Evolutionary conservation across 768 basidiomycete genomes (phyloP).

Genomic region (Termitomyces bulborhizus): DNA sequence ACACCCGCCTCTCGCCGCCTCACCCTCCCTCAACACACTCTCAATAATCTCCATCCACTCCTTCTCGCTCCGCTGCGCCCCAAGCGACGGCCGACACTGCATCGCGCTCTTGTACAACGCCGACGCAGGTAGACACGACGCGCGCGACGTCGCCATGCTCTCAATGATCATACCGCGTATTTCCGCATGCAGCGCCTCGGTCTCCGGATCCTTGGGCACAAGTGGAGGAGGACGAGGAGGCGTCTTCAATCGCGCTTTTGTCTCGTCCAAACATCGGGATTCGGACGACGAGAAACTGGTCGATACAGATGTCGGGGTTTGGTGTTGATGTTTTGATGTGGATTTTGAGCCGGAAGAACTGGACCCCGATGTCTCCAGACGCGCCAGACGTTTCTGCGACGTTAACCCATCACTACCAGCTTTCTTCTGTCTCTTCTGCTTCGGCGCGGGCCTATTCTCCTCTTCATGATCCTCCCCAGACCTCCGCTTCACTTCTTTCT

Average conservation of each 20-base stretch:
- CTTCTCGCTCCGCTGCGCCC: conserved; percentile 28
- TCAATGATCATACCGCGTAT: conserved; percentile 66
- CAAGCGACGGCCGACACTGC: conserved; percentile 48
- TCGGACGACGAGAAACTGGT: neutral
- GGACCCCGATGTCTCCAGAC: neutral
- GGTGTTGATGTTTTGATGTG: neutral
- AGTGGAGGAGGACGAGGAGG: too few species aligned
- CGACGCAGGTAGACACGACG: conserved; percentile 55
- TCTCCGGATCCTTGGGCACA: neutral
- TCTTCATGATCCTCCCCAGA: conserved; percentile 9
- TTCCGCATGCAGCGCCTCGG: conserved; percentile 23
- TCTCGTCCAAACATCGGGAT: neutral
- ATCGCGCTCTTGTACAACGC: conserved; percentile 47
- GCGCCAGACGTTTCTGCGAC: neutral
- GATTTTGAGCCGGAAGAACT: neutral
- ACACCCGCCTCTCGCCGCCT: conserved; percentile 31
- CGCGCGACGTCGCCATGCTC: conserved; percentile 64
- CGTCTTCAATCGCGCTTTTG: neutral
- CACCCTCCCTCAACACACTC: conserved; percentile 39
- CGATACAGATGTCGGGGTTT: neutral
- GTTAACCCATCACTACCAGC: neutral
- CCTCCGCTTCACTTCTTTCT: conserved; percentile 8
- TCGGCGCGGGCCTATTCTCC: conserved; percentile 10
- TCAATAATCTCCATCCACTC: conserved; percentile 49
- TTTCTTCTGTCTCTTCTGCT: conserved; percentile 19